Evolutionary conservation across 2,329 filamentous ascomycete genomes (phyloP).

Genomic region (Fusarium fracticaudum): DNA sequence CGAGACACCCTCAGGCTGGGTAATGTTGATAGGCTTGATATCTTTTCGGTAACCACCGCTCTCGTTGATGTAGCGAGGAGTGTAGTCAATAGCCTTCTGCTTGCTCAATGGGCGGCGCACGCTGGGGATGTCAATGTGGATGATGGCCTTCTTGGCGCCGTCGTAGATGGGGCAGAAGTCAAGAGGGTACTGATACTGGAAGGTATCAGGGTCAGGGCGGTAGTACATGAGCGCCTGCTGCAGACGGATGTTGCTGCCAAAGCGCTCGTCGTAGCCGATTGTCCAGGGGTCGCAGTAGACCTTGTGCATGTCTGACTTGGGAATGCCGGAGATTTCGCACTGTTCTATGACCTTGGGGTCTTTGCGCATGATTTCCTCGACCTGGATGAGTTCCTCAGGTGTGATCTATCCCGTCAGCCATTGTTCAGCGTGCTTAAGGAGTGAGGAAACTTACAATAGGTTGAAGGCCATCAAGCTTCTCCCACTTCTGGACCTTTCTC

Average conservation of each 20-base stretch:
- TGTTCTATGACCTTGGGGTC: conserved; percentile 92
- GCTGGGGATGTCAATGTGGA: conserved; percentile 85
- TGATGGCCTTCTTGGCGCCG: conserved; percentile 78
- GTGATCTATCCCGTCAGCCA: conserved; percentile 69
- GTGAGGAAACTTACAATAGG: conserved; percentile 68
- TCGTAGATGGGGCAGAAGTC: conserved; percentile 96
- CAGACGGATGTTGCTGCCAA: conserved; percentile 79
- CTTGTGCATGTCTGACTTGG: conserved; percentile 88
- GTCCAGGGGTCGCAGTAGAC: conserved; percentile 98
- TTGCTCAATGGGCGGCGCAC: conserved; percentile 79
- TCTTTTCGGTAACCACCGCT: conserved; percentile 80
- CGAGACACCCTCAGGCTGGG: conserved; percentile 87
- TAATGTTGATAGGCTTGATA: conserved; percentile 87
- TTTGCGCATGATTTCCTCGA: conserved; percentile 78
- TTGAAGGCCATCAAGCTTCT: conserved; percentile 78
- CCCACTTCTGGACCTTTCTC: conserved; percentile 77
- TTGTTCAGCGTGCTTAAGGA: no score
- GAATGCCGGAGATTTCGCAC: conserved; percentile 83
- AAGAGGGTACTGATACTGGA: conserved; percentile 89
- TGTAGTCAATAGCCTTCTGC: conserved; percentile 80
- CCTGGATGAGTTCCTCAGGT: conserved; percentile 86
- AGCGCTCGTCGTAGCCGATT: conserved; percentile 92
- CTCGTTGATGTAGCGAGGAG: conserved; percentile 75
- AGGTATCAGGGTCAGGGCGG: conserved; percentile 83
- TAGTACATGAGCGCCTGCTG: conserved; percentile 98